A percentile compares a stretch with the other conserved stretches of the same genome.
Evolutionary conservation across 768 basidiomycete genomes (phyloP).

Genomic region (Leucocoprinus leucothites): DNA sequence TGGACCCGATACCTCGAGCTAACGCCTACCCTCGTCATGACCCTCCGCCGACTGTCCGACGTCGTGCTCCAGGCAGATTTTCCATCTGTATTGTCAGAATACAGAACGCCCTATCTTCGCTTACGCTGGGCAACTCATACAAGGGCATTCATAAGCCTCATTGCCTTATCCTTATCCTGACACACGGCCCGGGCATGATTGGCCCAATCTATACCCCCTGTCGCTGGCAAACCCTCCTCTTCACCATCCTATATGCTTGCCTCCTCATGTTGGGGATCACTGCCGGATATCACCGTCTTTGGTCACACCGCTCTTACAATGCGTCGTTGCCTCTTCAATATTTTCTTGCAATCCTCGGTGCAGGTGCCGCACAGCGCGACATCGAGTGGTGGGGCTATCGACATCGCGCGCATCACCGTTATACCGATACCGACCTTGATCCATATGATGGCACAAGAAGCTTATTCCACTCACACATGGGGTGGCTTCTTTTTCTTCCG

Average conservation of each 20-base stretch:
- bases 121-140: no score
- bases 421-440: slow-evolving; percentile 96
- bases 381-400: slow-evolving; percentile 99
- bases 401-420: slow-evolving; percentile 95
- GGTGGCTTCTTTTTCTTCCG: slow-evolving; percentile 93
- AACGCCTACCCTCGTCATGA: no score
- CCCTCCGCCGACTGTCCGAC: no score
- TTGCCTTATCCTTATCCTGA: no score
- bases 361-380: slow-evolving; percentile 93
- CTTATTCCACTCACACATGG: slow-evolving; percentile 82
- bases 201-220: slow-evolving; percentile 53
- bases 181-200: no score
- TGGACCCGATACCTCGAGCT: no score
- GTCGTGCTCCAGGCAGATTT: no score
- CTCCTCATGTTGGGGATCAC: slow-evolving; percentile 79
- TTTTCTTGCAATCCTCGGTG: slow-evolving; percentile 76
- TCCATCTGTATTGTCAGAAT: no score
- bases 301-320: slow-evolving; percentile 96
- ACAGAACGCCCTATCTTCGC: no score
- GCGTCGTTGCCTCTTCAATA: slow-evolving; percentile 86
- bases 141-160: no score
- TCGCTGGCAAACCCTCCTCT: slow-evolving; percentile 70
- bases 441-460: slow-evolving; percentile 94
- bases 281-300: slow-evolving; percentile 94
- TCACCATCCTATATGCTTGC: slow-evolving; percentile 37